These are phyloP conservation scores for Camillea tinctor DNA, from an alignment of 2,329 filamentous ascomycete genomes.

Conservation along the genomic window DNA sequence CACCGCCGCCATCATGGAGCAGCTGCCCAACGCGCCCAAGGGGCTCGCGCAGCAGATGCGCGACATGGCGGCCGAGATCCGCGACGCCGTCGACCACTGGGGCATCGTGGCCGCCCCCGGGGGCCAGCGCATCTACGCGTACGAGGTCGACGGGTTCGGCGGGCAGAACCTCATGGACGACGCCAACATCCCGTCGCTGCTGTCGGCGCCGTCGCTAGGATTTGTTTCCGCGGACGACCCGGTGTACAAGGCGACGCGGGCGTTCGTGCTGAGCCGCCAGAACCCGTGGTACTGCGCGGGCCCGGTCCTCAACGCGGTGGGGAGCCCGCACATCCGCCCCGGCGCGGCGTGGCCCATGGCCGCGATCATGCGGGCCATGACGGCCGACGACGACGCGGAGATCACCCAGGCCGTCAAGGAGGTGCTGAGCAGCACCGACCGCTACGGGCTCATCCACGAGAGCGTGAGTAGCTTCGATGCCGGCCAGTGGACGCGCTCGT, in stretches of 20 bases:
- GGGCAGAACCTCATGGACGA: slow-evolving; percentile 68
- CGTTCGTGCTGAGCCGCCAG: slow-evolving; percentile 70
- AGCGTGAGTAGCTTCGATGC: slow-evolving; percentile 67
- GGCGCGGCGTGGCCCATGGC: slow-evolving; percentile 58
- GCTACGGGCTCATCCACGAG: slow-evolving; percentile 79
- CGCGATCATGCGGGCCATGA: slow-evolving; percentile 52
- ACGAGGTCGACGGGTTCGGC: slow-evolving; percentile 74
- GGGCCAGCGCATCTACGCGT: slow-evolving; percentile 63
- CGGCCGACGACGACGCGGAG: slow-evolving; percentile 69
- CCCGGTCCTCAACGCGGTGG: slow-evolving; percentile 67
- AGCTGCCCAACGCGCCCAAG: slow-evolving; percentile 37
- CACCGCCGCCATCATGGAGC: slow-evolving; percentile 45
- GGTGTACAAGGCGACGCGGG: slow-evolving; percentile 75
- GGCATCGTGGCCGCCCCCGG: slow-evolving; percentile 55
- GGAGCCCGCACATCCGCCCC: slow-evolving; percentile 64
- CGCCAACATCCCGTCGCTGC: slow-evolving; percentile 66
- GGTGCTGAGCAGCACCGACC: slow-evolving; percentile 67
- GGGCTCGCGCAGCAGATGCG: slow-evolving; percentile 55
- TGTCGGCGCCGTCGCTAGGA: slow-evolving; percentile 63
- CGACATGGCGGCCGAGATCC: slow-evolving; percentile 60
- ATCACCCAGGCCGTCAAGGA: slow-evolving; percentile 64
- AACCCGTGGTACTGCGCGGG: slow-evolving; percentile 80
- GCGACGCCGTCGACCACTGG: slow-evolving; percentile 65
- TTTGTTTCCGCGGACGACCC: slow-evolving; percentile 58
- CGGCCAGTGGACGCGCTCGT: slow-evolving; percentile 42